Evolutionary conservation across 768 basidiomycete genomes (phyloP), one percentile per base, ranked within the genome.

Genomic region (Lactarius vividus): DNA sequence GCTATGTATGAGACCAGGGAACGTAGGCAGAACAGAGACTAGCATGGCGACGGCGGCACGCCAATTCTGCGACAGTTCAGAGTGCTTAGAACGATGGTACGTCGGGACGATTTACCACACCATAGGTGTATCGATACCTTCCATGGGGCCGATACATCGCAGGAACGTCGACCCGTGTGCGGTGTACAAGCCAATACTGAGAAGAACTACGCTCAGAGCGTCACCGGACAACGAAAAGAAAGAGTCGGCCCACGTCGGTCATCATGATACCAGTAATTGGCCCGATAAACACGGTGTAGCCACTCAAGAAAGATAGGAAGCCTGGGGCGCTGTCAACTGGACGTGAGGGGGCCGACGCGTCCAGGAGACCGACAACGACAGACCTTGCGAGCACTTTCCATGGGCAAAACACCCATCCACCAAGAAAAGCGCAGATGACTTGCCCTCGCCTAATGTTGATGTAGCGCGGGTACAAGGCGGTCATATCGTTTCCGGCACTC

Each of bases 281-380:
- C 0, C 91, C 91, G 26, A 96, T 79, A 73, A 96, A 92, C 26
- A 94, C 87, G 0, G 92, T 88, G 72, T 93, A 95, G 3, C 91
- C 92, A 28, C 82, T 83, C 87, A 93, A 88, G 76, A 94, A 93
- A 15, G 79, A 78, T 71, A 93, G 73, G 76, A 93, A 92, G 0
- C 85, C 85, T 37, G 84, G 79, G 0, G 88, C 91, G 26, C 77
- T 77, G 67, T 31, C 15, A 35, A 18, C 15, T 26, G 18, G n/a
- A 15, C 42, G 37, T 58, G 33, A 56, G 37, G 20, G 1, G 28
- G 16, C 15, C 23, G 23, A 46, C 54, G 23, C 28, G 61, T 63
- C 68, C 44, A 52, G 72, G 64, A 11, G 68, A 71, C 65, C 63
- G 59, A 66, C 74, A n/a, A 81, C 82, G 10, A 10, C 10, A 28